phyloP scores from a whole-genome alignment of 2,329 filamentous ascomycete species.

The Pseudogymnoascus sp. region DNA sequence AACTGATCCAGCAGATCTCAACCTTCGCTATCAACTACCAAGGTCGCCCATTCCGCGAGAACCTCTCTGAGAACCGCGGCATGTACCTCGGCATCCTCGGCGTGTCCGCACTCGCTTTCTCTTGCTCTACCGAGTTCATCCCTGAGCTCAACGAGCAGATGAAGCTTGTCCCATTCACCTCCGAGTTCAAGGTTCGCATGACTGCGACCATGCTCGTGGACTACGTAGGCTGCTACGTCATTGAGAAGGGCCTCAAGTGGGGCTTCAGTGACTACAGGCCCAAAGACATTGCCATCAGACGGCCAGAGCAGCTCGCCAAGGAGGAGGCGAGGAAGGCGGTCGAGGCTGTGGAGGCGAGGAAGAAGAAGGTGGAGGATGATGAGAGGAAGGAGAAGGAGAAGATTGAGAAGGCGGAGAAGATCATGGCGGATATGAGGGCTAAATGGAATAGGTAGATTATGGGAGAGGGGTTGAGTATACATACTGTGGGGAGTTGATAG shows the following conservation, averaged over 20 bases:
- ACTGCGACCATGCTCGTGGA: conserved; percentile 79
- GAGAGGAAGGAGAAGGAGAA: conserved; percentile 44
- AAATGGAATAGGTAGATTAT: conserved; percentile 9
- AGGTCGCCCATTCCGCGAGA: conserved; percentile 93
- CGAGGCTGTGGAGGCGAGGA: conserved; percentile 38
- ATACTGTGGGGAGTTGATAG: background rate
- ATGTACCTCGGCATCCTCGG: conserved; percentile 97
- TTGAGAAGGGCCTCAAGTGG: conserved; percentile 78
- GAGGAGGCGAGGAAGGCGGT: conserved; percentile 62
- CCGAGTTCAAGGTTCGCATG: conserved; percentile 82
- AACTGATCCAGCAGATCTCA: conserved; percentile 97
- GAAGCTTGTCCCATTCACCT: conserved; percentile 80
- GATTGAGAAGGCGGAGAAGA: conserved; percentile 48
- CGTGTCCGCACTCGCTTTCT: conserved; percentile 84
- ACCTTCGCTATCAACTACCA: conserved; percentile 99
- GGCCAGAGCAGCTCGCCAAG: conserved; percentile 75
- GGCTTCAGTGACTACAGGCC: conserved; percentile 86
- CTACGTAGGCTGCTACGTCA: conserved; percentile 75
- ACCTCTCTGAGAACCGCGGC: conserved; percentile 86
- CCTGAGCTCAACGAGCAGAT: conserved; percentile 92
- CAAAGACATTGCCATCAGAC: conserved; percentile 81
- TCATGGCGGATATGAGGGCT: conserved; percentile 39
- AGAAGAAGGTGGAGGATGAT: conserved; percentile 44
- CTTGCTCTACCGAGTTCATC: conserved; percentile 88
- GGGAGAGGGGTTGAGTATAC: background rate